These are phyloP conservation scores for Talinum fruticosum DNA, from an alignment of 148 eudicot genomes.

Conservation along the genomic window DNA sequence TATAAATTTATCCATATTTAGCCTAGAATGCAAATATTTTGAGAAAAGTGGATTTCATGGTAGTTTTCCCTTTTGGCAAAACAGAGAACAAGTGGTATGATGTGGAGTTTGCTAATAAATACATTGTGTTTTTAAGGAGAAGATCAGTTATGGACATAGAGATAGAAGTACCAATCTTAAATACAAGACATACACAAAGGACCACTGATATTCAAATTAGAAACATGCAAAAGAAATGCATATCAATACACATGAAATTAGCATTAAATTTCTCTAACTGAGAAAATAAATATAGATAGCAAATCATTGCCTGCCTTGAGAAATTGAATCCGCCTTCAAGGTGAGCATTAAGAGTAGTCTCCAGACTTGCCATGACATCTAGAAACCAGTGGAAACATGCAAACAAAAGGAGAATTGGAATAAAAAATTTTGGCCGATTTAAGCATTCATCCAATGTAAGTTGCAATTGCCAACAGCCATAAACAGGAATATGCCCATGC, in stretches of 20 bases:
- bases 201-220: background rate
- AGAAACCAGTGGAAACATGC: slow-evolving; percentile 86
- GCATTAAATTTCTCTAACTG: slow-evolving; percentile 16
- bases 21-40: no score
- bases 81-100: background rate
- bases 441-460: slow-evolving; percentile 30
- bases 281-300: slow-evolving; percentile 51
- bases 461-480: slow-evolving; percentile 30
- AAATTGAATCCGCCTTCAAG: slow-evolving; percentile 81
- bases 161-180: background rate
- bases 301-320: slow-evolving; percentile 82
- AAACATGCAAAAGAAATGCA: background rate
- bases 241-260: slow-evolving; percentile 4
- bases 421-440: slow-evolving; percentile 40
- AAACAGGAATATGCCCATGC: slow-evolving; percentile 13
- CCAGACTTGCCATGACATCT: slow-evolving; percentile 86
- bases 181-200: background rate
- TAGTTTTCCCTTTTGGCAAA: no score
- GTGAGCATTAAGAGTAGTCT: slow-evolving; percentile 79
- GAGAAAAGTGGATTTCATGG: no score
- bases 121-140: background rate
- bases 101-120: background rate
- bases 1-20: no score
- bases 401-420: slow-evolving; percentile 75
- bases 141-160: slow-evolving; percentile 5